Evolutionary conservation across 2,329 filamentous ascomycete genomes (phyloP).

Genomic region (Hypoxylon sp.): DNA sequence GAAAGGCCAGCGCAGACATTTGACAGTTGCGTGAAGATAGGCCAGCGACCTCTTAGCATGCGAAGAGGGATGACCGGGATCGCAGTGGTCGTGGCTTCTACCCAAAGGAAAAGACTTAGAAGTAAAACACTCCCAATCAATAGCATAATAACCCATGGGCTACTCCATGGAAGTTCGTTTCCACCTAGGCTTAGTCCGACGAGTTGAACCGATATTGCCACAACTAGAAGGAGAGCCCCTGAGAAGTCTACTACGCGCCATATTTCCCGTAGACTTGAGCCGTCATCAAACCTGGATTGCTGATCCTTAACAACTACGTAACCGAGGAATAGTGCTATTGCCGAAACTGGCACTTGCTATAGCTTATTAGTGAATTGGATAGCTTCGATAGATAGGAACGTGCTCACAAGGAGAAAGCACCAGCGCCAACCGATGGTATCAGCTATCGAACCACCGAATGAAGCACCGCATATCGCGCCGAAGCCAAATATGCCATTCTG

Average conservation of each 20-base stretch:
- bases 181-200: slow-evolving; percentile 67
- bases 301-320: slow-evolving; percentile 64
- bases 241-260: slow-evolving; percentile 69
- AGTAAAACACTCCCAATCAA: slow-evolving; percentile 59
- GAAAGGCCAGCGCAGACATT: slow-evolving; percentile 72
- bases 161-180: slow-evolving; percentile 65
- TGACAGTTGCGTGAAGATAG: slow-evolving; percentile 66
- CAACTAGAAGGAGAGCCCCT: slow-evolving; percentile 67
- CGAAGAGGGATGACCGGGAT: slow-evolving; percentile 66
- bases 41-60: slow-evolving; percentile 68
- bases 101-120: slow-evolving; percentile 58
- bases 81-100: slow-evolving; percentile 63
- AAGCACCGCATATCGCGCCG: slow-evolving; percentile 71
- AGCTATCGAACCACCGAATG: slow-evolving; percentile 72
- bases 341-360: slow-evolving; percentile 68
- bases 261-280: slow-evolving; percentile 52
- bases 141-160: slow-evolving; percentile 59
- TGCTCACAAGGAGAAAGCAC: slow-evolving; percentile 65
- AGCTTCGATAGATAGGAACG: neutral
- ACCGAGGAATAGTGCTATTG: slow-evolving; percentile 65
- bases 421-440: slow-evolving; percentile 76
- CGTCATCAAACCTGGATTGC: slow-evolving; percentile 45
- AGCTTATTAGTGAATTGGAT: slow-evolving; percentile 2
- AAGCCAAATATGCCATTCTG: slow-evolving; percentile 73
- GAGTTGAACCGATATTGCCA: slow-evolving; percentile 68